Conservation (phyloP, 1,284 basidiomycete species). For the Heliocybe sulcata region DNA sequence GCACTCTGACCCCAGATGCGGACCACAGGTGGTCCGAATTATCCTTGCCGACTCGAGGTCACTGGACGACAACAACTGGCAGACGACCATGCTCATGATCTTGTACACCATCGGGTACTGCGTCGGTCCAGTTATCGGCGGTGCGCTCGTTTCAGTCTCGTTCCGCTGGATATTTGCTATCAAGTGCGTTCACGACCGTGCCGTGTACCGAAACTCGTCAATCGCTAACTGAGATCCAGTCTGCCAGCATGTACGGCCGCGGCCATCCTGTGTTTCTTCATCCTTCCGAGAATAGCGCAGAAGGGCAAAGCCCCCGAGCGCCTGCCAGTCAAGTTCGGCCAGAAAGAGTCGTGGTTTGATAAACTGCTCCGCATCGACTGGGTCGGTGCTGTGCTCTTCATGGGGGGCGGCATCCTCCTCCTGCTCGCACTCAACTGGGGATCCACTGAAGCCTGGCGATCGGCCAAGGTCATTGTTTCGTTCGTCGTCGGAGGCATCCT, state of each 20-base stretch:
- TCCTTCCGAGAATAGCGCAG: slow-evolving; percentile 28
- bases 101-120: slow-evolving; percentile 37
- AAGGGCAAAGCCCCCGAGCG: slow-evolving; percentile 15
- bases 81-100: slow-evolving; percentile 31
- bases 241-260: slow-evolving; percentile 22
- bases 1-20: not conserved
- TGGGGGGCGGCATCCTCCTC: slow-evolving; percentile 25
- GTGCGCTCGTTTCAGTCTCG: slow-evolving; percentile 27
- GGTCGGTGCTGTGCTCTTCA: slow-evolving; percentile 34
- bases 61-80: slow-evolving; percentile 34
- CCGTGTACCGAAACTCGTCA: not conserved
- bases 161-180: slow-evolving; percentile 51
- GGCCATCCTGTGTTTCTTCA: slow-evolving; percentile 31
- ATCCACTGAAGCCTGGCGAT: slow-evolving; percentile 24
- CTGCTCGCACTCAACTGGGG: slow-evolving; percentile 31
- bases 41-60: slow-evolving; percentile 36
- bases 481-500: slow-evolving; percentile 30
- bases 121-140: slow-evolving; percentile 40
- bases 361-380: slow-evolving; percentile 36
- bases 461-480: slow-evolving; percentile 24
- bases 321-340: slow-evolving; percentile 6
- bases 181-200: slow-evolving; percentile 26
- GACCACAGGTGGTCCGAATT: slow-evolving; percentile 31
- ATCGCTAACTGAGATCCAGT: slow-evolving; percentile 19
- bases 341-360: slow-evolving; percentile 19